A percentile compares a stretch with the other conserved stretches of the same genome.
Conservation (phyloP, 805 yeast genomes). For the Candida cerambycidarum region DNA sequence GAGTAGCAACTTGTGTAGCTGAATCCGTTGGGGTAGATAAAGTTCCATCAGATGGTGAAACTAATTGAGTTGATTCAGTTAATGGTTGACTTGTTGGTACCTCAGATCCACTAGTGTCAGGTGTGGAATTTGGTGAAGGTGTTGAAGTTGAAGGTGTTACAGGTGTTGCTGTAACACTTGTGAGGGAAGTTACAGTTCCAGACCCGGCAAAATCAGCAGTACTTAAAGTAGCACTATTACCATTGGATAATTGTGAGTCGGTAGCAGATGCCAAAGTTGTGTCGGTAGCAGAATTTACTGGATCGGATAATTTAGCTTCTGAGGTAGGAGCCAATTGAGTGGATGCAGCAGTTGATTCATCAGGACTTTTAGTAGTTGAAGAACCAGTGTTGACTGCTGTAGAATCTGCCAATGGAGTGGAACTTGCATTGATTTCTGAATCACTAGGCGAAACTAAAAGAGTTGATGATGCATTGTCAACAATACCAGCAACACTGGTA, state of each 20-base stretch:
- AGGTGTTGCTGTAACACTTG: constrained; percentile 7
- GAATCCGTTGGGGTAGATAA: too few species aligned
- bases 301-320: not conserved
- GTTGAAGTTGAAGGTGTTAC: not conserved
- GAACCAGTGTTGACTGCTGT: not conserved
- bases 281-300: not conserved
- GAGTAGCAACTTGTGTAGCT: too few species aligned
- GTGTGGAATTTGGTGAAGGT: not conserved
- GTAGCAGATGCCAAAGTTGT: constrained; percentile 1
- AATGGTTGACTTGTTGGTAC: constrained; percentile 2
- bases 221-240: constrained; percentile 2
- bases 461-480: not conserved
- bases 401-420: not conserved
- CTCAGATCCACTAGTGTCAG: not conserved
- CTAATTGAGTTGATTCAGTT: constrained; percentile 1
- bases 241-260: constrained; percentile 1
- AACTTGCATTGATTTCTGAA: not conserved
- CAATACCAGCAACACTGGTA: not conserved
- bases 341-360: constrained; percentile 2
- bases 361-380: constrained; percentile 2
- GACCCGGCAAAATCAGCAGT: not conserved
- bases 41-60: not conserved
- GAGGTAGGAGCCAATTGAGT: not conserved
- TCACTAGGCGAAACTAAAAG: constrained; percentile 1
- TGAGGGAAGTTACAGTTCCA: constrained; percentile 1